A percentile compares a stretch with the other conserved stretches of the same genome.
Conservation (phyloP, 768 basidiomycete species). For the Hirschioporus abietinus region DNA sequence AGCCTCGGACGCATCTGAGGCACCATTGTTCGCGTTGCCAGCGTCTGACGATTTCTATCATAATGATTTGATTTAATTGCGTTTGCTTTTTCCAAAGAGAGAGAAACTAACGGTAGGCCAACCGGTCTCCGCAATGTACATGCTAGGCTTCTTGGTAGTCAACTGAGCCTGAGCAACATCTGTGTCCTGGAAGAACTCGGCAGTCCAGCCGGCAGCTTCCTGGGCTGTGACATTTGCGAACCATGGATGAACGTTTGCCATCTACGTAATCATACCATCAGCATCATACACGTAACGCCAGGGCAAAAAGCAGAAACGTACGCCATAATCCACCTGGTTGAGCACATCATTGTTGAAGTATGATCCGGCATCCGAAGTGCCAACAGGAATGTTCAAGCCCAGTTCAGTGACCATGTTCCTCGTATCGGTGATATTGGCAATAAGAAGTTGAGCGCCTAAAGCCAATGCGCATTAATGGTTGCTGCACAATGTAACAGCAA, state of each 20-base stretch:
- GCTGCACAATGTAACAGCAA: neutral
- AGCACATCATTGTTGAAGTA: constrained; percentile 75
- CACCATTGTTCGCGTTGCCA: constrained; percentile 59
- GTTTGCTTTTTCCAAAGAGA: constrained; percentile 4
- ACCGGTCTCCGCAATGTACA: constrained; percentile 95
- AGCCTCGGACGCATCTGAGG: constrained; percentile 51
- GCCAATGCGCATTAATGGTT: neutral
- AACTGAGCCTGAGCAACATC: constrained; percentile 52
- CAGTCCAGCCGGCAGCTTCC: constrained; percentile 76
- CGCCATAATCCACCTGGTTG: constrained; percentile 61
- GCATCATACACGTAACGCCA: neutral
- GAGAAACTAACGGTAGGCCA: constrained; percentile 61
- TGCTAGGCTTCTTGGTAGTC: constrained; percentile 65
- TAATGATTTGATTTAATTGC: neutral
- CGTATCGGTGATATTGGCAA: constrained; percentile 64
- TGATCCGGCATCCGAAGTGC: constrained; percentile 81
- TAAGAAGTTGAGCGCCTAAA: constrained; percentile 55
- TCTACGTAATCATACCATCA: constrained; percentile 31
- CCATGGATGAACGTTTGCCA: constrained; percentile 93
- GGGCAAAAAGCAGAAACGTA: constrained; percentile 27
- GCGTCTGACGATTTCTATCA: constrained; percentile 54
- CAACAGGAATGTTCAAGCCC: constrained; percentile 60
- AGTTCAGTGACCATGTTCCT: constrained; percentile 41
- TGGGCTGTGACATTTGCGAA: constrained; percentile 76
- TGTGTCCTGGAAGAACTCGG: constrained; percentile 64